Evolutionary conservation across 306 rosid genomes (phyloP), one percentile per base, ranked within the genome.

Genomic region (Malus sieversii): DNA sequence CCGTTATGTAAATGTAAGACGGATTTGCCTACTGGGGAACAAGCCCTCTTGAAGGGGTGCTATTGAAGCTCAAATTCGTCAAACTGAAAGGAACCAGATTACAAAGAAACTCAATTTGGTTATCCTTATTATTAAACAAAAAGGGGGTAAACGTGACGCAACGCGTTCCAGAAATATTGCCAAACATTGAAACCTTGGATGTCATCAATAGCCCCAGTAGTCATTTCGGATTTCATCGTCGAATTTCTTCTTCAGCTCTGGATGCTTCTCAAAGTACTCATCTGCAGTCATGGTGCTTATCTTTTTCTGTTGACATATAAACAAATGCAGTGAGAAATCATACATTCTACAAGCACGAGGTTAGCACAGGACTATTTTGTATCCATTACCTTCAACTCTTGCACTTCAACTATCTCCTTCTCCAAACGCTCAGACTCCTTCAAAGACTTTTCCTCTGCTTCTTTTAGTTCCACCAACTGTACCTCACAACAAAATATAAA

Each of bases 181-280:
- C 80, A 77, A 79, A 71, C 69, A 61, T 53, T 53, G 42, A 72
- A 64, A 65, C 70, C 64, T 64, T 66, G 73, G 62, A 52, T 46
- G 74, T 75, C 63, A 80, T 90, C 87, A 92, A 86, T 96, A 96
- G 76, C 98, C 99, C 96, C 97, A 96, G 88, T 88, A 14, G 78
- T 90, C 97, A 44, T 96, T 90, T 71, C 96, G 87, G 81, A 96
- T 96, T 85, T 96, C 99, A 48, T 92, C 98, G 45, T 96, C 99
- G 19, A 92, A 96, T 75, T 90, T 92, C 87, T 90, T 86, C 90
- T 78, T 92, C 82, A 96, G 86, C 83, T 96, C 98, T 13, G 98
- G 98, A 84, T 92, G 92, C 87, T 89, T 89, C 62, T 57, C 96
- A 52, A 96, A 96, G 92, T 96, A 96, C 57, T 96, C 99, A 18